phyloP scores from a whole-genome alignment of 768 basidiomycete genomes.

The Tulasnella calospora region DNA sequence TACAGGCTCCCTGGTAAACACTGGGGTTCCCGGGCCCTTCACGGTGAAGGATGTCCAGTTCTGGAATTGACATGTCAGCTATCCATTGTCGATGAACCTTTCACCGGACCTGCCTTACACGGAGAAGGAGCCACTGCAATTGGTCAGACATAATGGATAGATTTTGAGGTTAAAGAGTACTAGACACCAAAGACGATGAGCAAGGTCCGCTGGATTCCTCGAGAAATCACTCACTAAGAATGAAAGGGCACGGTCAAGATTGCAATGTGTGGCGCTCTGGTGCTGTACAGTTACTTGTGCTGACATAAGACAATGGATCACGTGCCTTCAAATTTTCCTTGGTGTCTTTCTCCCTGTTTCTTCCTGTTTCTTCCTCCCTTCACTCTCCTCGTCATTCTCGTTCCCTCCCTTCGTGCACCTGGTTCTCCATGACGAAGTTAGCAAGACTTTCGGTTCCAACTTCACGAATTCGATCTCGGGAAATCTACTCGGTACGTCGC shows the following conservation, averaged over 20 bases:
- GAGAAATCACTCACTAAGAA: background rate
- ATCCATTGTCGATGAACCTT: background rate
- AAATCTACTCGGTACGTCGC: background rate
- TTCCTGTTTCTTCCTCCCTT: background rate
- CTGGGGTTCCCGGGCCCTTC: background rate
- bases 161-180: background rate
- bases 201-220: background rate
- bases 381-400: background rate
- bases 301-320: background rate
- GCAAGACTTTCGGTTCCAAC: background rate
- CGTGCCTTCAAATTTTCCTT: slow-evolving; percentile 7
- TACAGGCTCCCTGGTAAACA: slow-evolving; percentile 4
- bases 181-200: background rate
- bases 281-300: background rate
- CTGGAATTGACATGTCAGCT: background rate
- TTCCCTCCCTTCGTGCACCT: background rate
- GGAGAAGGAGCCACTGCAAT: background rate
- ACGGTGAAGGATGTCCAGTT: background rate
- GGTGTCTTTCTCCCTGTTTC: too few relatives aligned
- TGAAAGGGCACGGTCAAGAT: background rate
- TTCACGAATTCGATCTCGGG: background rate
- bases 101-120: background rate
- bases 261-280: background rate
- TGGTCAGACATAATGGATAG: background rate
- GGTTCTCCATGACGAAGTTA: background rate